phyloP scores from a whole-genome alignment of 192 early-diverging fungal genomes.

The Coemansia sp. region DNA sequence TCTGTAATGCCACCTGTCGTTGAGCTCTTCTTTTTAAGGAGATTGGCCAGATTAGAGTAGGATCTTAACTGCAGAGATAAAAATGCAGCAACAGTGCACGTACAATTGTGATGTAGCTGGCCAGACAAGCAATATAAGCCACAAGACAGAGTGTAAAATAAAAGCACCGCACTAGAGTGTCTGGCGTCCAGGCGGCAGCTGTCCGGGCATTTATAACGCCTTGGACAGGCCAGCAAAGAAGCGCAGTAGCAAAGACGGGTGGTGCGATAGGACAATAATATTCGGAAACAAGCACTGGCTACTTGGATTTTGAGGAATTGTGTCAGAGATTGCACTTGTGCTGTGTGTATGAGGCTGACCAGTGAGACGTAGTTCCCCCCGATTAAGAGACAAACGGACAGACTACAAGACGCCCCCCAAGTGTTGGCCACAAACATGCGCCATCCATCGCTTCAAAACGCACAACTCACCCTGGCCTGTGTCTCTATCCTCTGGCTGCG shows the following conservation, averaged over 20 bases:
- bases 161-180: background rate
- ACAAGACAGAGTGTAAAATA: background rate
- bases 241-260: constrained; percentile 6
- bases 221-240: constrained; percentile 7
- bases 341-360: background rate
- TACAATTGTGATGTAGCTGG: background rate
- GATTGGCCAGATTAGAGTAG: background rate
- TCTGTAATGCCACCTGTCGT: background rate
- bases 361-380: background rate
- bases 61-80: background rate
- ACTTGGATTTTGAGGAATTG: constrained; percentile 8
- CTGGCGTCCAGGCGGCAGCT: background rate
- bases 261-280: constrained; percentile 10
- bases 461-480: background rate
- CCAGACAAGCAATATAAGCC: background rate
- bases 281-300: constrained; percentile 11
- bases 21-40: background rate
- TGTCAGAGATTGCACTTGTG: constrained; percentile 3
- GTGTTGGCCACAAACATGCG: background rate
- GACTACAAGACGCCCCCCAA: background rate
- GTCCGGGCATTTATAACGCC: constrained; percentile 1
- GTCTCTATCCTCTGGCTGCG: background rate
- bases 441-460: background rate
- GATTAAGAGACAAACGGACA: background rate
- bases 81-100: background rate